phyloP scores from a whole-genome alignment of 768 basidiomycete genomes.

The Melanogaster broomeanus region DNA sequence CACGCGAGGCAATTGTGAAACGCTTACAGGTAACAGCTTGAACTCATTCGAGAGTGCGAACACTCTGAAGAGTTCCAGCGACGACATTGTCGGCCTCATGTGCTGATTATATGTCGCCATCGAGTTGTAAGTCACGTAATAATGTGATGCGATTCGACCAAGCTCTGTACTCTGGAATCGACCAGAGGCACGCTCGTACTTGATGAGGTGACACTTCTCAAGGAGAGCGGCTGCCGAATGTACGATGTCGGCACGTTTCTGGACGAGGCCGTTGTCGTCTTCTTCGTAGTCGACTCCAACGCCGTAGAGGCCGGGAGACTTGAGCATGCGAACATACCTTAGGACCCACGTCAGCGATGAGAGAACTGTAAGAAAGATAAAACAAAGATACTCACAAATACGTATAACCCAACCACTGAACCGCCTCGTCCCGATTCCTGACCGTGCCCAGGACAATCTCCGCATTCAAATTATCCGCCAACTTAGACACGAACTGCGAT shows the following conservation, averaged over 20 bases:
- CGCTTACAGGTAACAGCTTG: constrained; percentile 76
- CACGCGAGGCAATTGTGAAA: neutral
- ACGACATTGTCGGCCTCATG: constrained; percentile 82
- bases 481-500: constrained; percentile 86
- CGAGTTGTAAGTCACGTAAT: constrained; percentile 92
- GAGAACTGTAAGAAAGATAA: constrained; percentile 1
- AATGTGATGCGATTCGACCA: constrained; percentile 92
- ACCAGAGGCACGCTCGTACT: constrained; percentile 88
- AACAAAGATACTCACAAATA: constrained; percentile 64
- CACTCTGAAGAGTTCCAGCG: constrained; percentile 90
- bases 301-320: constrained; percentile 82
- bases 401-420: constrained; percentile 96
- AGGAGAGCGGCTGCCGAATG: constrained; percentile 92
- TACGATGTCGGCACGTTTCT: constrained; percentile 92
- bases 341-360: neutral
- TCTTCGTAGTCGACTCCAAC: constrained; percentile 90
- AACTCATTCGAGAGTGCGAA: constrained; percentile 97
- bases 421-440: constrained; percentile 93
- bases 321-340: constrained; percentile 95
- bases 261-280: constrained; percentile 77
- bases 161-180: constrained; percentile 92
- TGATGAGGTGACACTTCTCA: constrained; percentile 92
- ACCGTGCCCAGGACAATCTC: constrained; percentile 96
- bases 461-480: constrained; percentile 96
- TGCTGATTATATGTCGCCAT: constrained; percentile 98